Evolutionary conservation across 768 basidiomycete species (phyloP), one percentile per base, ranked within the genome.

Genomic region (Boletus pseudo-olivaceus): DNA sequence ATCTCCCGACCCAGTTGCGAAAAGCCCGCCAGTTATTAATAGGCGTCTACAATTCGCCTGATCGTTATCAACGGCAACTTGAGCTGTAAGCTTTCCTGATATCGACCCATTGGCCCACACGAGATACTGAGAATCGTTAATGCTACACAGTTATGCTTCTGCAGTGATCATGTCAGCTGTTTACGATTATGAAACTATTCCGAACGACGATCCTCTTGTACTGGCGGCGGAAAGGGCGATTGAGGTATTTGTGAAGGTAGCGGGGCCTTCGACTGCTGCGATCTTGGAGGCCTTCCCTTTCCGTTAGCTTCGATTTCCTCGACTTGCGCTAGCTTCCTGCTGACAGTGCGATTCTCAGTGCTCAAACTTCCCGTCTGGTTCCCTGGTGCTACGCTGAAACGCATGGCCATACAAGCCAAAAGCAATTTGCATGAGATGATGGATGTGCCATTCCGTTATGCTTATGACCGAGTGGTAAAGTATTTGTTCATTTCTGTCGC

Each of bases 321-420:
- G 32, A 1, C 40, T 23, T 46, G 19, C 10, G 20, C 29, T 32
- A 30, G 27, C 40, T 52, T 51, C 46, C 37, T 46, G n/a, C 30
- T 68, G 47, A 69, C 20, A 45, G 34, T 38, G n/a, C n/a, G 38
- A 50, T 58, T 45, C 47, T 45, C 53, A 69, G 68, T 69, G 44
- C 60, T 69, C 29, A 68, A 58, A 39, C 60, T 69, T 35, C 68
- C 68, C 11, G 45, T 47, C 15, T 75, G 73, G 74, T 65, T 75
- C 38, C 73, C 72, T 4, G 74, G 73, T 5, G 73, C 74, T 19
- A 62, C 54, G 15, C 57, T 71, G 33, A 72, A 60, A 56, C 63
- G 65, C 35, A 58, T 63, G 55, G 70, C 72, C 12, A 43, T 56
- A 20, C 62, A 62, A 40, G 73, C 68, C 11, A 72, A 58, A 37